These are phyloP conservation scores for Jasminum sambac DNA, from an alignment of 257 asterid genomes.

Conservation along the genomic window DNA sequence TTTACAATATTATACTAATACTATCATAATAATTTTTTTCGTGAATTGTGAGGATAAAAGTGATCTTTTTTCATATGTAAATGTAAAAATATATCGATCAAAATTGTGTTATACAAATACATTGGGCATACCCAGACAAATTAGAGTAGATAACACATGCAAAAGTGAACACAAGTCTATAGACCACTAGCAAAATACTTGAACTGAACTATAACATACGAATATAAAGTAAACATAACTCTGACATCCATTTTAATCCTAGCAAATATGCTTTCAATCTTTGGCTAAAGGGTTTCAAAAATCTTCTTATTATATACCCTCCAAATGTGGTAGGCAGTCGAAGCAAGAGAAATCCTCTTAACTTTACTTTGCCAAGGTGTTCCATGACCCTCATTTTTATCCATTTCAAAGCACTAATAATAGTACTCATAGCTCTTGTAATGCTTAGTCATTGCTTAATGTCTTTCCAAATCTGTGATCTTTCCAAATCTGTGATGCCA, in stretches of 20 bases:
- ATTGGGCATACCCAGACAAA: background rate
- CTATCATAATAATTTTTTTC: too few species aligned
- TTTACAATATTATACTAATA: too few species aligned
- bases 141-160: background rate
- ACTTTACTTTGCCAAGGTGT: background rate
- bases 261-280: background rate
- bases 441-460: too few species aligned
- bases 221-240: background rate
- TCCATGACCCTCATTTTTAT: background rate
- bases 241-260: background rate
- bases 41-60: too few species aligned
- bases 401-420: background rate
- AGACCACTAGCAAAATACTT: background rate
- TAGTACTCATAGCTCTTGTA: too few species aligned
- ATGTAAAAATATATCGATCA: too few species aligned
- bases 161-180: too few species aligned
- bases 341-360: background rate
- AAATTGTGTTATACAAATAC: background rate
- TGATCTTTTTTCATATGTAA: too few species aligned
- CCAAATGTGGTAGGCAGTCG: background rate
- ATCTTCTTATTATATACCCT: background rate
- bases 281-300: background rate
- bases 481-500: too few species aligned
- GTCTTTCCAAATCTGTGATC: too few species aligned
- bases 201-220: background rate